These are phyloP conservation scores for Adansonia madagascariensis DNA, from an alignment of 441 rosid genomes.

Conservation along the genomic window DNA sequence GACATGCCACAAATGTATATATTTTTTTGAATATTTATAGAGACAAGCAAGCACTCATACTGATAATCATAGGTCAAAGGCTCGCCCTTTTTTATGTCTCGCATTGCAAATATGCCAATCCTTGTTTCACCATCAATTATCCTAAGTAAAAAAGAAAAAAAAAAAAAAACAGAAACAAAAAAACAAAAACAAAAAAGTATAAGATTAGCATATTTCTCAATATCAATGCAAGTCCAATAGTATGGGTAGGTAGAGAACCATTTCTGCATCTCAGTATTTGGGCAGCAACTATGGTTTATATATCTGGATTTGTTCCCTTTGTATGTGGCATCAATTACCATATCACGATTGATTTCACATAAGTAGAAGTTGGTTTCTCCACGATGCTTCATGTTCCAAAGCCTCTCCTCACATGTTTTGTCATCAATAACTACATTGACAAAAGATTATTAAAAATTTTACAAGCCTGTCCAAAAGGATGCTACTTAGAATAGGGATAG, in stretches of 20 bases:
- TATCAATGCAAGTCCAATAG: slow-evolving; percentile 26
- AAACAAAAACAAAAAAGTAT: slow-evolving; percentile 14
- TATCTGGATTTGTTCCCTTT: slow-evolving; percentile 98
- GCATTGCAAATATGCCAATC: slow-evolving; percentile 93
- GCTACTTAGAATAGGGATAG: slow-evolving; percentile 4
- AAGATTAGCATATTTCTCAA: slow-evolving; percentile 21
- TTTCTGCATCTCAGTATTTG: slow-evolving; percentile 99
- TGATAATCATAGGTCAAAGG: slow-evolving; percentile 96
- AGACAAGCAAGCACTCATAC: slow-evolving; percentile 51
- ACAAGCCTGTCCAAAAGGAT: neutral
- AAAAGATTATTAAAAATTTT: neutral
- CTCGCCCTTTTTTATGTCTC: slow-evolving; percentile 83
- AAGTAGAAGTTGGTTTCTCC: slow-evolving; percentile 92
- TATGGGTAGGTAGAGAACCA: slow-evolving; percentile 53
- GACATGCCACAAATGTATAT: neutral
- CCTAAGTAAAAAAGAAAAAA: slow-evolving; percentile 46
- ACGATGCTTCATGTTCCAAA: slow-evolving; percentile 92
- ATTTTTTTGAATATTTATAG: slow-evolving; percentile 21
- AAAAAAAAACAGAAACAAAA: too few relatives aligned
- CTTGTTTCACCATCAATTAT: slow-evolving; percentile 97
- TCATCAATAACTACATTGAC: slow-evolving; percentile 83
- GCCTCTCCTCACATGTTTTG: slow-evolving; percentile 96
- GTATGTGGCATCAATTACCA: slow-evolving; percentile 97
- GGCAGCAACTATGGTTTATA: slow-evolving; percentile 94
- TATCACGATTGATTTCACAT: slow-evolving; percentile 95